Evolutionary conservation across 2,329 filamentous ascomycete species (phyloP).

Genomic region (Fusarium sp.): DNA sequence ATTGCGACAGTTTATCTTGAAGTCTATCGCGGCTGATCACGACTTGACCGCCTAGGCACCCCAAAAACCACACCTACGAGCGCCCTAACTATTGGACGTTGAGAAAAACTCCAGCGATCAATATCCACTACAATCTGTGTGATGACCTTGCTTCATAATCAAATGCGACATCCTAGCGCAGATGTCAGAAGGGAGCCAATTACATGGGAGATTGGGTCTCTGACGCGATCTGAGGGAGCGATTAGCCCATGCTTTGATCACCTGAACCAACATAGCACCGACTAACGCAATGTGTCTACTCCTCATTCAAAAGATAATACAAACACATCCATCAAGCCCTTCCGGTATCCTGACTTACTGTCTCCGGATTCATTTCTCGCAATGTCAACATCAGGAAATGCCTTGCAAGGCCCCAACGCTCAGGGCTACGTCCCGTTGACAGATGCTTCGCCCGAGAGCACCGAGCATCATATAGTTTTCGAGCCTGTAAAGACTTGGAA

Average conservation of each 20-base stretch:
- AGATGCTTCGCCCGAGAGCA: not conserved
- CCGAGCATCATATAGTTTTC: not conserved
- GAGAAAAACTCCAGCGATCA: not conserved
- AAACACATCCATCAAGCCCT: not conserved
- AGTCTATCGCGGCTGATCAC: not conserved
- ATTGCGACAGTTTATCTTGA: not conserved
- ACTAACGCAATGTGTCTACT: not conserved
- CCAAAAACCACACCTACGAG: not conserved
- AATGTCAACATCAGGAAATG: not conserved
- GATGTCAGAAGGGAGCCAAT: not conserved
- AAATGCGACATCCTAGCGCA: not conserved
- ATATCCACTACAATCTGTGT: not conserved
- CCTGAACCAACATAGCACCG: not conserved
- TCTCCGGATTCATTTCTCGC: not conserved
- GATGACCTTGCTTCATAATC: slow-evolving; percentile 1
- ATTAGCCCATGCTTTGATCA: slow-evolving; percentile 8
- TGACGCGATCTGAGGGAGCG: slow-evolving; percentile 14
- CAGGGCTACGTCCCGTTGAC: slow-evolving; percentile 6
- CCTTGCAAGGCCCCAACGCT: not conserved
- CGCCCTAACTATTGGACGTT: not conserved
- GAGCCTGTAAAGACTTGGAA: slow-evolving; percentile 8
- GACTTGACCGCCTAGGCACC: no score
- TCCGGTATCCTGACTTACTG: not conserved
- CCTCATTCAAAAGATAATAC: not conserved
- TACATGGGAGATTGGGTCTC: not conserved